A percentile compares a stretch with the other conserved stretches of the same genome.
Evolutionary conservation across 305 asterid species (phyloP).

Genomic region (Fraxinus xanthoxyloides): DNA sequence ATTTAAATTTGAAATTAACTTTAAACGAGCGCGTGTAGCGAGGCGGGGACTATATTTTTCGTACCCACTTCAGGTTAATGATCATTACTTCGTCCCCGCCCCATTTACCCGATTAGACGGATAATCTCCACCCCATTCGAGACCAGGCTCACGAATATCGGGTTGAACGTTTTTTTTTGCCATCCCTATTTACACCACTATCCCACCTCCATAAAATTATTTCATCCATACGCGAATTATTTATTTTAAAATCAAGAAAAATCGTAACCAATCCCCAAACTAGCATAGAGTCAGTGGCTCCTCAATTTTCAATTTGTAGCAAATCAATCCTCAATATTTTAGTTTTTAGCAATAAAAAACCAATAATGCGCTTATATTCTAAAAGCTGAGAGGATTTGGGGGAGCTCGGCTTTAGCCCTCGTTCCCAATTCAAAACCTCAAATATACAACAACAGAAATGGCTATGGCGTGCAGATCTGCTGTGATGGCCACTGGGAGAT

Average conservation of each 20-base stretch:
- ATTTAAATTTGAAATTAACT: no score
- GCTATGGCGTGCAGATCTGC: slow-evolving; percentile 49
- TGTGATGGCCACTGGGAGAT: slow-evolving; percentile 27
- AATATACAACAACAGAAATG: slow-evolving; percentile 25
- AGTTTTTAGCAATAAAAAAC: background rate
- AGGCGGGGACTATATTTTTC: no score
- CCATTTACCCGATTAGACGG: no score
- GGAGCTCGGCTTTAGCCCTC: background rate
- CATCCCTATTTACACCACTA: no score
- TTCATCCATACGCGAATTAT: no score
- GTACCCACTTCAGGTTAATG: no score
- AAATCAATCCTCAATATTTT: background rate
- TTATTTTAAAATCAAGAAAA: no score
- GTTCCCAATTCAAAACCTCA: slow-evolving; percentile 22
- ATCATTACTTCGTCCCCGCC: no score
- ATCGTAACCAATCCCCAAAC: background rate
- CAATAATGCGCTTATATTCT: background rate
- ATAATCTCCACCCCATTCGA: no score
- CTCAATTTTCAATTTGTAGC: background rate
- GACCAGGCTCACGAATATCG: no score
- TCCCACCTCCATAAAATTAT: background rate
- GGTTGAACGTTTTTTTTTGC: no score
- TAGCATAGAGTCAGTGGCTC: background rate
- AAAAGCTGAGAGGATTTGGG: background rate
- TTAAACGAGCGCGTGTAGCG: no score